phyloP scores from a whole-genome alignment of 2,329 filamentous ascomycete genomes.

The Hypoxylon sp. region DNA sequence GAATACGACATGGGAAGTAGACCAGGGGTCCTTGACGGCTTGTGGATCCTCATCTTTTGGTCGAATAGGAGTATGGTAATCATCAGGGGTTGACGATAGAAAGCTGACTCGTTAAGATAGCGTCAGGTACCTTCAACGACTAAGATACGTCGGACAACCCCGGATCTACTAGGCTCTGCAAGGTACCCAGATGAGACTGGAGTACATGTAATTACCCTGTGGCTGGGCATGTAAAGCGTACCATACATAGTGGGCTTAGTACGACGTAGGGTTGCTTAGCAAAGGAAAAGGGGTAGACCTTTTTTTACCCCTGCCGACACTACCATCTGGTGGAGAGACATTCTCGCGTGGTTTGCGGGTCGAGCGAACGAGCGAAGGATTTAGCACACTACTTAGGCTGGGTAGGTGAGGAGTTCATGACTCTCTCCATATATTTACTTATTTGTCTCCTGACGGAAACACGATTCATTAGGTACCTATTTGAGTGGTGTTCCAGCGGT shows the following conservation, averaged over 20 bases:
- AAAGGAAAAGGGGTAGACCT: constrained; percentile 39
- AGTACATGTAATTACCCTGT: constrained; percentile 43
- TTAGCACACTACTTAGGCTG: constrained; percentile 1
- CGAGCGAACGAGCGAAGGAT: constrained; percentile 36
- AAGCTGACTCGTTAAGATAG: constrained; percentile 31
- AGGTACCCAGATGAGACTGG: constrained; percentile 32
- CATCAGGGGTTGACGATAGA: constrained; percentile 35
- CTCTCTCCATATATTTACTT: constrained; percentile 1
- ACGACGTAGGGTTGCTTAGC: constrained; percentile 34
- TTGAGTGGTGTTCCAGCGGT: not conserved
- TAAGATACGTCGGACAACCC: constrained; percentile 34
- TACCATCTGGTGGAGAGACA: constrained; percentile 37
- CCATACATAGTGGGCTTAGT: constrained; percentile 32
- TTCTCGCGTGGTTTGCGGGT: constrained; percentile 45
- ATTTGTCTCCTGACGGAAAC: constrained; percentile 13
- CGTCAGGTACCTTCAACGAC: constrained; percentile 42
- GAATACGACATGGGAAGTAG: constrained; percentile 40
- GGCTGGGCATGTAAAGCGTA: constrained; percentile 42
- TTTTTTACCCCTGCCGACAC: constrained; percentile 33
- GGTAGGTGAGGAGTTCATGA: constrained; percentile 11
- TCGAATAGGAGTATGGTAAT: constrained; percentile 39
- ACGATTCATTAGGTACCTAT: not conserved
- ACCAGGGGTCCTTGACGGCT: constrained; percentile 30
- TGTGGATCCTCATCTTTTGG: constrained; percentile 33
- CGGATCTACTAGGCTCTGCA: constrained; percentile 27